Base-by-base conservation (phyloP, 1,284 basidiomycete genomes). In the Termitomyces sp. region DNA sequence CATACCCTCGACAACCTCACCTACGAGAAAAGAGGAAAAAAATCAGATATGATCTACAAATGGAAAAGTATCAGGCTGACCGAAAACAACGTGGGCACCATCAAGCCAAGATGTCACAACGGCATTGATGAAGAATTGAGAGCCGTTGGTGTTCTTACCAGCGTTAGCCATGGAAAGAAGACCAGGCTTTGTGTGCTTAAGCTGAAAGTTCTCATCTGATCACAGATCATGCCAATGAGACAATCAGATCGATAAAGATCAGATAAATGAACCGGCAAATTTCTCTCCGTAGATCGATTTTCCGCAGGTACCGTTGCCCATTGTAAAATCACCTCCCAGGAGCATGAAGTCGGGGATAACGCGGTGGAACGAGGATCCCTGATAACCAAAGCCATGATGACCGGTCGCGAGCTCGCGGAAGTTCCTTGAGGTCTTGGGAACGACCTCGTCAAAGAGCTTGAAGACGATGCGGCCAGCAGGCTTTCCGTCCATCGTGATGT, bases 231-330 rank as follows among this genome's bases (percentile, higher is more conserved):
- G n/a, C n/a, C n/a, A n/a, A n/a, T 15, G 33, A 42, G 34, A 24
- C 1, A 21, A 55, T 46, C 33, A 49, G 39, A 56, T 61, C 44
- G 24, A 53, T 47, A 38, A 19, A 46, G 24, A 52, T 46, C 24
- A 12, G 40, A 53, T 33, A n/a, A 30, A 51, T 39, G 62, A 15
- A 86, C 87, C 88, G n/a, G 63, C 70, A 61, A 90, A 93, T 67
- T 89, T 92, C 62, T 83, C 80, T 61, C 95, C 94, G 64, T 95
- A 98, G 72, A 98, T 98, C 26, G 88, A 92, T 72, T 88, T 88
- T 53, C 92, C 92, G 58, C 96, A 95, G 1, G 93, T 98, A 13
- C 96, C 95, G 65, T 98, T 84, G 36, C 69, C 65, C 17, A 64
- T 67, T 59, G 84, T 88, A 72, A 90, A 89, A 65, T 90, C 88